phyloP scores from a whole-genome alignment of 2,329 filamentous ascomycete species.

The Pseudocercospora vitis region DNA sequence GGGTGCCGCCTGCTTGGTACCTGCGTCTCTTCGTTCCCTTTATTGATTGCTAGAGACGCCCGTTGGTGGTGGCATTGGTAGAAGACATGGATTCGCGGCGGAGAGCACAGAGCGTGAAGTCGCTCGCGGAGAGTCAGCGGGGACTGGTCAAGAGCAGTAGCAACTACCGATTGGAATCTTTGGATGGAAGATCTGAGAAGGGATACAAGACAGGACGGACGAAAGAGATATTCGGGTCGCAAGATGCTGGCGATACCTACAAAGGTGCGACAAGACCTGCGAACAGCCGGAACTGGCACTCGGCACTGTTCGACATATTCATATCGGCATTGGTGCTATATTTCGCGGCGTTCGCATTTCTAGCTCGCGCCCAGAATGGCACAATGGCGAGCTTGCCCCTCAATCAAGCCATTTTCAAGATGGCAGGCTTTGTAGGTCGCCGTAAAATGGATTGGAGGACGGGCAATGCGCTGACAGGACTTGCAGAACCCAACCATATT shows the following conservation, averaged over 20 bases:
- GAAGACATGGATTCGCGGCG: conserved; percentile 1
- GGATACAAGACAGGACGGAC: not conserved
- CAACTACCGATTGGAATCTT: conserved; percentile 1
- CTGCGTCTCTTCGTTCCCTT: not conserved
- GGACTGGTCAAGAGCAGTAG: conserved; percentile 4
- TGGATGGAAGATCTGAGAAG: conserved; percentile 5
- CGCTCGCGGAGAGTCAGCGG: conserved; percentile 1
- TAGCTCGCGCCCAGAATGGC: conserved; percentile 2
- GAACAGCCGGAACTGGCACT: conserved; percentile 1
- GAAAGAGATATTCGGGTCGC: not conserved
- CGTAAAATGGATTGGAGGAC: not conserved
- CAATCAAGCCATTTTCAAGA: conserved; percentile 2
- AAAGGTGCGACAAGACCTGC: not conserved
- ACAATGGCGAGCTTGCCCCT: conserved; percentile 5
- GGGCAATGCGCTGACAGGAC: not conserved
- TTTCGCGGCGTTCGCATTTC: not conserved
- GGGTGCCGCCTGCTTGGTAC: not conserved
- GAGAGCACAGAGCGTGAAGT: conserved; percentile 5
- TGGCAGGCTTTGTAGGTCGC: not conserved
- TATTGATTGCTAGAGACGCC: not conserved
- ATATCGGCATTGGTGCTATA: not conserved
- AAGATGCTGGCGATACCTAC: not conserved
- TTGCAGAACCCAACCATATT: conserved; percentile 12
- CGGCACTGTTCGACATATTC: conserved; percentile 1
- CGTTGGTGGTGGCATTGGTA: not conserved